Conservation (phyloP, 768 basidiomycete species). For the Hemileccinum impolitum region DNA sequence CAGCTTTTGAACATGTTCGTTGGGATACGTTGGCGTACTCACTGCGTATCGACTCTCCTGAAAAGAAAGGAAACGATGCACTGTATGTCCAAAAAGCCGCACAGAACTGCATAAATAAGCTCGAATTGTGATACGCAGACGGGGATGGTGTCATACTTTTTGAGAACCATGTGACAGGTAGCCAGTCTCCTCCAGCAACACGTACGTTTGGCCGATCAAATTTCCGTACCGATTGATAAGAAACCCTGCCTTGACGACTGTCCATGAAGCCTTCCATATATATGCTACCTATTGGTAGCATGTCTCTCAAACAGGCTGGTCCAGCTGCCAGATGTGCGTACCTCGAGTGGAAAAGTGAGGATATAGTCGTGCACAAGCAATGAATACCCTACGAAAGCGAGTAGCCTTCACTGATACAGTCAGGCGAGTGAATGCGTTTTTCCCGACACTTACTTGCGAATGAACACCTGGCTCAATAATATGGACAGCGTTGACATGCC, state of each 20-base stretch:
- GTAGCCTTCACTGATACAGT: background rate
- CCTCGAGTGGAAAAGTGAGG: conserved; percentile 12
- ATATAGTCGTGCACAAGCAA: conserved; percentile 11
- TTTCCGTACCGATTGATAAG: conserved; percentile 13
- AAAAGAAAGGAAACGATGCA: background rate
- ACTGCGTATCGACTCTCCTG: conserved; percentile 1
- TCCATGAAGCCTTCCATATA: conserved; percentile 8
- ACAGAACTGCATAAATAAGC: conserved; percentile 2
- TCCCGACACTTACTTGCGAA: too few species aligned
- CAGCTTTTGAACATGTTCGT: background rate
- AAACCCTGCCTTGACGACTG: conserved; percentile 3
- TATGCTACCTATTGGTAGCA: background rate
- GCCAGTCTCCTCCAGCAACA: conserved; percentile 8
- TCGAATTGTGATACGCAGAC: background rate
- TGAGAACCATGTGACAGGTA: background rate
- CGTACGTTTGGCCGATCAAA: conserved; percentile 3
- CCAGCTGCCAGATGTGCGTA: background rate
- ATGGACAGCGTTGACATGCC: too few species aligned
- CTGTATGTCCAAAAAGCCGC: background rate
- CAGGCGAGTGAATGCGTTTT: too few species aligned
- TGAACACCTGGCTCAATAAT: too few species aligned
- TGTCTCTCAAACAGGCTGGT: background rate
- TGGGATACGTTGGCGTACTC: background rate
- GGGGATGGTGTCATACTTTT: background rate
- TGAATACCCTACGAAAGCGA: conserved; percentile 2